These are phyloP conservation scores for Dryadomyces quercivorus DNA, from an alignment of 2,329 filamentous ascomycete genomes.

Conservation along the genomic window DNA sequence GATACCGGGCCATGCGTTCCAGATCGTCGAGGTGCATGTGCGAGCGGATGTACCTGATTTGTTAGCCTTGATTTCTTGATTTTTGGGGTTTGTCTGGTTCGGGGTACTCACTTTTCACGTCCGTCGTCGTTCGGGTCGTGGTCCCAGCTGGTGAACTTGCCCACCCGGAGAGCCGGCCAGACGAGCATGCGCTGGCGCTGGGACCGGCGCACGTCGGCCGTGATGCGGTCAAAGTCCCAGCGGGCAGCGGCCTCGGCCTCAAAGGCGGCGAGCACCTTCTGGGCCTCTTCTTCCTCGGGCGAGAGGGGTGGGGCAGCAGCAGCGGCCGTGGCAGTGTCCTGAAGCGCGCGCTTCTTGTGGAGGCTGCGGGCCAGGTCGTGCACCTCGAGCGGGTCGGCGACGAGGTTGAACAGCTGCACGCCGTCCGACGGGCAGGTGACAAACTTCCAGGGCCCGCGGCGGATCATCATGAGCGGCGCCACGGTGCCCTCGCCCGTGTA, in stretches of 20 bases:
- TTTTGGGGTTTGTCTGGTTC: too few relatives aligned
- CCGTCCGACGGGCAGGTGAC: constrained; percentile 75
- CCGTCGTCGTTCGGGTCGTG: constrained; percentile 64
- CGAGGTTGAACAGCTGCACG: constrained; percentile 73
- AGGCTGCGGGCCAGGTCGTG: constrained; percentile 51
- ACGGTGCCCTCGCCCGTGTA: constrained; percentile 92
- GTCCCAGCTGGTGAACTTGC: constrained; percentile 74
- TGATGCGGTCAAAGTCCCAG: constrained; percentile 76
- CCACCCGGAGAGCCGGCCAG: constrained; percentile 67
- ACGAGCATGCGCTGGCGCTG: constrained; percentile 71
- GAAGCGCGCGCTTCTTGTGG: constrained; percentile 18
- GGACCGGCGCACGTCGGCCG: constrained; percentile 57
- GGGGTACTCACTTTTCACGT: constrained; percentile 41
- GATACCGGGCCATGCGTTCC: constrained; percentile 64
- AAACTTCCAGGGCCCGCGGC: constrained; percentile 81
- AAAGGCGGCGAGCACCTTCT: constrained; percentile 50
- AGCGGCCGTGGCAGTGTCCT: neutral
- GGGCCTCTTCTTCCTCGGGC: constrained; percentile 13
- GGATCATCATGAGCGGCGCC: constrained; percentile 87
- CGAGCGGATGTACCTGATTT: constrained; percentile 68
- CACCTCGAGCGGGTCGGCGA: constrained; percentile 63
- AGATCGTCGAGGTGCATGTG: constrained; percentile 71
- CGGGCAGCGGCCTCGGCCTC: constrained; percentile 58
- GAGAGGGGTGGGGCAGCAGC: neutral
- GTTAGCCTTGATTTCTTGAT: neutral